Conservation (phyloP, 331 rosid species). For the Cydonia oblonga region DNA sequence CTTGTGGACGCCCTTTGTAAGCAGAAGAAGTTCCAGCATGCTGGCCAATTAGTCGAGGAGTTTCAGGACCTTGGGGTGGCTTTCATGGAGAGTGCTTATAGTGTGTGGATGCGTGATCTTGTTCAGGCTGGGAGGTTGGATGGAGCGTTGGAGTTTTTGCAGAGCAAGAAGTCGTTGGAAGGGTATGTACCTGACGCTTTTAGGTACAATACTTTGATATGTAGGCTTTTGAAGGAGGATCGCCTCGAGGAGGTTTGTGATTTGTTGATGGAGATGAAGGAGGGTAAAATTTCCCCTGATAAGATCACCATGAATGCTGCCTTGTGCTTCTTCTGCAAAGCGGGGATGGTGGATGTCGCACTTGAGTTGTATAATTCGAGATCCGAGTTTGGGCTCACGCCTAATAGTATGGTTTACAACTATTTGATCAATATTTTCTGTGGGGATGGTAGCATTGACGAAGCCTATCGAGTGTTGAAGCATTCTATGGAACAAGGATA, state of each 20-base stretch:
- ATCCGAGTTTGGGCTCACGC: constrained; percentile 44
- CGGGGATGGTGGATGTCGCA: constrained; percentile 60
- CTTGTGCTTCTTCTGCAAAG: constrained; percentile 76
- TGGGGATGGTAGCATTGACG: constrained; percentile 39
- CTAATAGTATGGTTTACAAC: constrained; percentile 49
- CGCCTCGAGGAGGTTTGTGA: constrained; percentile 52
- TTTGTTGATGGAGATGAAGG: constrained; percentile 71
- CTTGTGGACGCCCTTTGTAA: constrained; percentile 50
- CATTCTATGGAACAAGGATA: constrained; percentile 26
- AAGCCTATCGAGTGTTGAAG: constrained; percentile 39
- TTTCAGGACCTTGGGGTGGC: constrained; percentile 24
- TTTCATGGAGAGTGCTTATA: constrained; percentile 32
- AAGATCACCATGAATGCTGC: constrained; percentile 57
- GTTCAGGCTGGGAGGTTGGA: constrained; percentile 44
- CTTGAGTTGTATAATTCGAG: constrained; percentile 43
- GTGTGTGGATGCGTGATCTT: constrained; percentile 51
- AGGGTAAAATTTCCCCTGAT: constrained; percentile 38
- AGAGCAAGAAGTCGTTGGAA: constrained; percentile 31
- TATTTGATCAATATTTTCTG: constrained; percentile 56
- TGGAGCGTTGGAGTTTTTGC: constrained; percentile 45
- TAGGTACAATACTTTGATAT: constrained; percentile 49
- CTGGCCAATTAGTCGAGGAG: constrained; percentile 37
- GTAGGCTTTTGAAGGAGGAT: constrained; percentile 49
- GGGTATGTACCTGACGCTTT: constrained; percentile 40
- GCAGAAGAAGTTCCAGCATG: constrained; percentile 31